Percentiles rank a stretch among this genome's conserved stretches.
Conservation (phyloP, 495 filamentous ascomycete genomes). For the Penicillium macrosclerotiorum region DNA sequence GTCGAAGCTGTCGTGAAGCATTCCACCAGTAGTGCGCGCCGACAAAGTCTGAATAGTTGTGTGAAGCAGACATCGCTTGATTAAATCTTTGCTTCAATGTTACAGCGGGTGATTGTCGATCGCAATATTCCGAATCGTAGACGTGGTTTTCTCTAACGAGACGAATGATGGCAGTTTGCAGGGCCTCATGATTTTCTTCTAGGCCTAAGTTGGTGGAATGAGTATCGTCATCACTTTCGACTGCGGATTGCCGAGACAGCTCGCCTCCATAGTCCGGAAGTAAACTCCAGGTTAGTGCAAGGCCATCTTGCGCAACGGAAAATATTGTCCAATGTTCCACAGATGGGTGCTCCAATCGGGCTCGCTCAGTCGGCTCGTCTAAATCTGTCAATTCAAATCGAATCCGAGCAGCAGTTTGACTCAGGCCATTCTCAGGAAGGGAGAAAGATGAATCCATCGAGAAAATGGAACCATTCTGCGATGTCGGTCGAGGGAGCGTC, state of each 20-base stretch:
- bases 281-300: conserved; percentile 66
- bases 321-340: conserved; percentile 56
- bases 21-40: conserved; percentile 53
- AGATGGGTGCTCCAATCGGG: conserved; percentile 38
- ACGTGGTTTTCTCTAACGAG: conserved; percentile 79
- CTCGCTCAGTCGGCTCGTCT: conserved; percentile 33
- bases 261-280: conserved; percentile 33
- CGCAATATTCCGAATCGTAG: conserved; percentile 22
- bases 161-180: conserved; percentile 78
- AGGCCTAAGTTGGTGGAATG: conserved; percentile 63
- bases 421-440: conserved; percentile 20
- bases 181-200: conserved; percentile 77
- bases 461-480: conserved; percentile 25
- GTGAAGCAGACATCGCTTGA: conserved; percentile 37
- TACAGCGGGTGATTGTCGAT: conserved; percentile 1
- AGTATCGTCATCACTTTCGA: conserved; percentile 53
- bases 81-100: conserved; percentile 42
- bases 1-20: conserved; percentile 39
- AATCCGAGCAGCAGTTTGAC: conserved; percentile 39
- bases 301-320: conserved; percentile 71
- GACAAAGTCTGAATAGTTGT: conserved; percentile 43
- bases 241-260: conserved; percentile 6
- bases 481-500: conserved; percentile 12
- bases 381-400: conserved; percentile 45
- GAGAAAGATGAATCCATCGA: conserved; percentile 30